Percentiles rank a stretch among this genome's conserved stretches.
phyloP scores from a whole-genome alignment of 441 rosid genomes.

The Biscutella laevigata region DNA sequence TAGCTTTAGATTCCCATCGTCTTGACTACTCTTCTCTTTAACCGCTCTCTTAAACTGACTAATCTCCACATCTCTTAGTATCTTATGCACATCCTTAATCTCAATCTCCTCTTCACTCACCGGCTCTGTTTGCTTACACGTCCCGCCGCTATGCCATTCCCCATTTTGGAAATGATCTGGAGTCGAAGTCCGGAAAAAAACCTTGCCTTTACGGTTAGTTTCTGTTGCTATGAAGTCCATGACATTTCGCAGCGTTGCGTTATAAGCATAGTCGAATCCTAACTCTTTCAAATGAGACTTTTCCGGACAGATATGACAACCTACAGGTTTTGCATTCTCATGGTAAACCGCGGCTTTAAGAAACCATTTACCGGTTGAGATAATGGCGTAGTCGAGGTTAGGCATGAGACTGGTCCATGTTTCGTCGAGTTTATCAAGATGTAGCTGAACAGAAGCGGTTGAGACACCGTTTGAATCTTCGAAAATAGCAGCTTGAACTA shows the following conservation, averaged over 20 bases:
- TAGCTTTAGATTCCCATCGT: conserved; percentile 48
- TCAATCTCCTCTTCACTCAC: conserved; percentile 55
- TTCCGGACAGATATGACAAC: conserved; percentile 72
- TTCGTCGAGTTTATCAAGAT: conserved; percentile 67
- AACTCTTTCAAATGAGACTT: conserved; percentile 44
- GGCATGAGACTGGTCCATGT: conserved; percentile 53
- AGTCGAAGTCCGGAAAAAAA: conserved; percentile 70
- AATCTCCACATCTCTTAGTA: conserved; percentile 52
- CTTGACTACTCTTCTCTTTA: conserved; percentile 38
- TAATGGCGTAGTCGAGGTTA: conserved; percentile 52
- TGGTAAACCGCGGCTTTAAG: conserved; percentile 77
- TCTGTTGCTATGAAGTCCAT: conserved; percentile 44
- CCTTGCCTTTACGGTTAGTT: conserved; percentile 43
- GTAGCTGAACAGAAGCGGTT: conserved; percentile 57
- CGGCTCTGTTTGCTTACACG: conserved; percentile 49
- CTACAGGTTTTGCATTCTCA: conserved; percentile 48
- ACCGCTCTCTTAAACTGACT: conserved; percentile 46
- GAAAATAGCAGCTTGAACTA: conserved; percentile 68
- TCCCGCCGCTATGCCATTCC: conserved; percentile 89
- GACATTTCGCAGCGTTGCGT: conserved; percentile 41
- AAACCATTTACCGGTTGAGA: conserved; percentile 92
- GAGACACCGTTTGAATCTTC: conserved; percentile 87
- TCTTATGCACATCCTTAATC: conserved; percentile 48
- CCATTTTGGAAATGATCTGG: conserved; percentile 92
- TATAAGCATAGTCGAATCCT: conserved; percentile 73